These are phyloP conservation scores for Lolium rigidum DNA, from an alignment of 176 grass and related monocot species.

Conservation along the genomic window DNA sequence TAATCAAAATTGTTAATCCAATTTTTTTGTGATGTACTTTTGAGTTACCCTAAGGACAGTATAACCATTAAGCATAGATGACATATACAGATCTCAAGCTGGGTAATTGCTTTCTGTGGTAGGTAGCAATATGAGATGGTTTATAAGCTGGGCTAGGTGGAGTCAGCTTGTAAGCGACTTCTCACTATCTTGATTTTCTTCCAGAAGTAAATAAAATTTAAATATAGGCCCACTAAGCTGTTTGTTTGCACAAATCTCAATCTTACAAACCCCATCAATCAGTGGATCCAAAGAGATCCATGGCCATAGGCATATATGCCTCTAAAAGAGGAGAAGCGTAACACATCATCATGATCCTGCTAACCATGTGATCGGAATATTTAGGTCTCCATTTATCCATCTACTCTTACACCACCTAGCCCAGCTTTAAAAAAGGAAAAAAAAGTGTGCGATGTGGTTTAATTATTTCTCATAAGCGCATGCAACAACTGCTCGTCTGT, in stretches of 20 bases:
- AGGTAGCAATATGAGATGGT: neutral
- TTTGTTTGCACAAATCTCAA: neutral
- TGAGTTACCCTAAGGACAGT: neutral
- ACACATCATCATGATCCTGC: neutral
- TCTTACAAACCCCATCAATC: neutral
- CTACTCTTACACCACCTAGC: neutral
- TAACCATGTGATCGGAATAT: neutral
- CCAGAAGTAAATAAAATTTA: neutral
- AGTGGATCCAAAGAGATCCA: neutral
- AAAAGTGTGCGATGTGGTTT: neutral
- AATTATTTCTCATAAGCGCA: neutral
- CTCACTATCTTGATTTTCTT: neutral
- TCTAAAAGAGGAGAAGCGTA: neutral
- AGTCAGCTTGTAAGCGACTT: neutral
- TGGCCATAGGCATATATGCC: neutral
- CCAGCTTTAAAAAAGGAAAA: neutral
- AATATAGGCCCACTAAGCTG: neutral
- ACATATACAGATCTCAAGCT: neutral
- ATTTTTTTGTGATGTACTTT: neutral
- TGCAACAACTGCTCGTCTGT: neutral
- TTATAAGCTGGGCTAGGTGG: neutral
- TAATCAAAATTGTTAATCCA: conserved; percentile 4
- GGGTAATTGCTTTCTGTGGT: neutral
- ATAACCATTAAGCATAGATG: neutral
- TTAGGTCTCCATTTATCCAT: neutral